Conservation (phyloP, 768 basidiomycete genomes). For the Russula griseocarnosa region DNA sequence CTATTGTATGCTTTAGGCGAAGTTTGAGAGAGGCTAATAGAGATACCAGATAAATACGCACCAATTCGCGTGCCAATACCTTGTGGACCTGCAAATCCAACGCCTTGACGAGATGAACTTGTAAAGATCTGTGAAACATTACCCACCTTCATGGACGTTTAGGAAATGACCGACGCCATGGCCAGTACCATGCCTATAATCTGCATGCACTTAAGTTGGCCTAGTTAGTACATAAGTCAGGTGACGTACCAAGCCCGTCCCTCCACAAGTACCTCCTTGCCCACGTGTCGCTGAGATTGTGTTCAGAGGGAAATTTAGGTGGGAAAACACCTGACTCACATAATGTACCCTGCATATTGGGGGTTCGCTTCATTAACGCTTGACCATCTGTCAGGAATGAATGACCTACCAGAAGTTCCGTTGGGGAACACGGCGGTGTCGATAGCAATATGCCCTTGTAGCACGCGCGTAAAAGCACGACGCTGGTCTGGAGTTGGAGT, state of each 20-base stretch:
- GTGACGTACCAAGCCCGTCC: conserved; percentile 70
- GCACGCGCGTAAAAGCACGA: conserved; percentile 84
- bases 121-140: background rate
- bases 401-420: conserved; percentile 62
- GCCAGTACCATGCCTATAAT: conserved; percentile 86
- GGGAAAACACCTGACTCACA: conserved; percentile 39
- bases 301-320: background rate
- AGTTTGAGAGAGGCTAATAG: conserved; percentile 5
- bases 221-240: background rate
- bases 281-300: conserved; percentile 60
- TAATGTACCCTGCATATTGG: conserved; percentile 45
- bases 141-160: conserved; percentile 80
- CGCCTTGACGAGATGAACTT: background rate
- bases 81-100: conserved; percentile 46
- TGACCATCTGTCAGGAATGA: background rate
- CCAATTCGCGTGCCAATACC: conserved; percentile 55
- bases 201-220: conserved; percentile 34
- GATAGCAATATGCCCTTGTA: conserved; percentile 88
- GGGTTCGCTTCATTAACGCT: background rate
- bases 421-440: conserved; percentile 80
- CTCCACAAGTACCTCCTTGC: conserved; percentile 78
- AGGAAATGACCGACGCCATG: conserved; percentile 94
- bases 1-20: conserved; percentile 54
- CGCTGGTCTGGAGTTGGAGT: conserved; percentile 78
- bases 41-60: conserved; percentile 27